Base-by-base conservation (phyloP, 352 stramenopile species). In the Globisporangium iwayamae region DNA sequence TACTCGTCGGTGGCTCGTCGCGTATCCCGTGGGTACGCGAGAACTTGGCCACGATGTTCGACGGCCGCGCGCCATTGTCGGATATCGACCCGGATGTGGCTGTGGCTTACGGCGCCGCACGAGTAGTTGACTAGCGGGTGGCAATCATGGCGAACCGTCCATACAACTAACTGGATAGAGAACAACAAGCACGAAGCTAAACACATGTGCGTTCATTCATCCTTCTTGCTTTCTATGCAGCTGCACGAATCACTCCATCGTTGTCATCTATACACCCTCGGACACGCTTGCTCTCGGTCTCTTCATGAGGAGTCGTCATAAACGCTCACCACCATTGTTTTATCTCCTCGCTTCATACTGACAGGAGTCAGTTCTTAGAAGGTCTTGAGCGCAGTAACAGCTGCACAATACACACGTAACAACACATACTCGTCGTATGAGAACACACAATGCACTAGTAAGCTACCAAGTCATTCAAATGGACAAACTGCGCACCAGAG, bases 1-100 rank as follows among this genome's bases (percentile, higher is more conserved):
- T 99, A 47, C 76, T 99, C 20, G 96, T 91, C 20, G 96, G 94
- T 48, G 96, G 96, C 28, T 98, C 94, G 6, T 99, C 96, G 2
- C 86, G 96, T 11, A 98, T 99, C 41, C 96, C 96, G 1, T 90
- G 81, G 79, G 76, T 91, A 11, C 81, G 69, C 36, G 25, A 63
- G 30, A 56, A 68, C 20, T 70, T 91, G 18, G 70, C 72, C 0
- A 57, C 70, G 38, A 73, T 87, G 51, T 91, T 91, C 51, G 67
- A 74, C 1, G 77, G 74, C 7, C 67, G 76, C 4, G 48, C 65
- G 43, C 81, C 83, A 7, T 77, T 83, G 25, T 74, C 71, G 11
- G 60, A 83, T 28, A 89, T 91, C 13, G 80, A 91, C 48, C 82
- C 80, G 10, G 82, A 91, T 58, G 72, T 91, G 20, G 82, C 82